These are phyloP conservation scores for Dissoconium aciculare DNA, from an alignment of 2,329 filamentous ascomycete genomes.

Conservation along the genomic window DNA sequence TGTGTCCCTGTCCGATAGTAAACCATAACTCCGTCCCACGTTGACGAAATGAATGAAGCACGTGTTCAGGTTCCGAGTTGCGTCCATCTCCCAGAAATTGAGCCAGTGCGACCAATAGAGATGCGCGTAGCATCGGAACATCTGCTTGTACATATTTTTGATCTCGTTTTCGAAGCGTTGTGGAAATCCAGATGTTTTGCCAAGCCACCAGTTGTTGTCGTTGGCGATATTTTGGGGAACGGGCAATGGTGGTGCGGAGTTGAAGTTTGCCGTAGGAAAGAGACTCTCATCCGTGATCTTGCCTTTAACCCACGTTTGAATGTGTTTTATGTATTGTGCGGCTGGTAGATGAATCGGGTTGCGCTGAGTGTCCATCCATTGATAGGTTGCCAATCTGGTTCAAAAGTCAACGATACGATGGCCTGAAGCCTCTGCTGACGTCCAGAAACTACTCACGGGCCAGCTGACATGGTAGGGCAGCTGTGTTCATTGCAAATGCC, in stretches of 20 bases:
- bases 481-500: conserved; percentile 70
- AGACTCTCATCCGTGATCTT: conserved; percentile 83
- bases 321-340: conserved; percentile 83
- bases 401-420: conserved; percentile 32
- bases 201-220: conserved; percentile 59
- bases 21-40: conserved; percentile 56
- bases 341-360: conserved; percentile 86
- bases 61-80: conserved; percentile 38
- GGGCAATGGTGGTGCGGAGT: conserved; percentile 42
- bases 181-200: conserved; percentile 64
- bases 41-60: conserved; percentile 41
- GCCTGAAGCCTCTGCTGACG: background rate
- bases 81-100: conserved; percentile 35
- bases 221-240: conserved; percentile 28
- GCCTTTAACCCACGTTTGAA: conserved; percentile 93
- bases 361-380: conserved; percentile 79
- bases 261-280: conserved; percentile 77
- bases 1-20: conserved; percentile 77
- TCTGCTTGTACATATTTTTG: conserved; percentile 48
- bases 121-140: conserved; percentile 41
- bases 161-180: conserved; percentile 52
- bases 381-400: conserved; percentile 59
- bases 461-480: conserved; percentile 89
- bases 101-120: conserved; percentile 39
- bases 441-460: conserved; percentile 49